phyloP scores from a whole-genome alignment of 805 yeast genomes.

The Suhomyces xylopsoci region DNA sequence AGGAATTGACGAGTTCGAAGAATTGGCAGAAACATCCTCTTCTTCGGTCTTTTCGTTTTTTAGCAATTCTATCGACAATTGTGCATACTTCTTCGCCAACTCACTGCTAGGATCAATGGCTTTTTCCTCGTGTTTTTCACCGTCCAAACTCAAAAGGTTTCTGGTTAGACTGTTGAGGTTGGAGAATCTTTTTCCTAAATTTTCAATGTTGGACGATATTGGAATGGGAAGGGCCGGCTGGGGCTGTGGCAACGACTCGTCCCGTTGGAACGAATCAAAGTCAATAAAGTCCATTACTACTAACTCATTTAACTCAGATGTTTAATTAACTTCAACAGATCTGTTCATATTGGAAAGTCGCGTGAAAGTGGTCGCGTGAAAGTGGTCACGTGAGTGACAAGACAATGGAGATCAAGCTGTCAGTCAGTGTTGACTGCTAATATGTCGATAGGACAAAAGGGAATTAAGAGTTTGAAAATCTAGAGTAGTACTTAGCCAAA shows the following conservation, averaged over 20 bases:
- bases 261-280: conserved; percentile 30
- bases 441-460: too few species aligned
- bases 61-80: conserved; percentile 40
- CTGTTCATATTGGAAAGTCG: not conserved
- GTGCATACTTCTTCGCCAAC: conserved; percentile 49
- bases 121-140: conserved; percentile 5
- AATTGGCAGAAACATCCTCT: not conserved
- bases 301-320: too few species aligned
- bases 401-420: too few species aligned
- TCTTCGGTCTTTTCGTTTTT: conserved; percentile 9
- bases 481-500: too few species aligned
- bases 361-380: not conserved
- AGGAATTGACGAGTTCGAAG: not conserved
- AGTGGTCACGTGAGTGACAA: too few species aligned
- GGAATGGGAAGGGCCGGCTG: conserved; percentile 46
- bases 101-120: conserved; percentile 2
- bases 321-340: too few species aligned
- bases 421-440: too few species aligned
- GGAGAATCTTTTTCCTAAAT: conserved; percentile 30
- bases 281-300: conserved; percentile 46
- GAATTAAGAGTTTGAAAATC: too few species aligned
- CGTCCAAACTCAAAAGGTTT: conserved; percentile 25
- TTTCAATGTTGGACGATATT: conserved; percentile 35
- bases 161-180: conserved; percentile 31
- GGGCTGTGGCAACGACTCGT: conserved; percentile 18